Base-by-base conservation (phyloP, 768 basidiomycete genomes). In the Termitomyces eurrhizus region DNA sequence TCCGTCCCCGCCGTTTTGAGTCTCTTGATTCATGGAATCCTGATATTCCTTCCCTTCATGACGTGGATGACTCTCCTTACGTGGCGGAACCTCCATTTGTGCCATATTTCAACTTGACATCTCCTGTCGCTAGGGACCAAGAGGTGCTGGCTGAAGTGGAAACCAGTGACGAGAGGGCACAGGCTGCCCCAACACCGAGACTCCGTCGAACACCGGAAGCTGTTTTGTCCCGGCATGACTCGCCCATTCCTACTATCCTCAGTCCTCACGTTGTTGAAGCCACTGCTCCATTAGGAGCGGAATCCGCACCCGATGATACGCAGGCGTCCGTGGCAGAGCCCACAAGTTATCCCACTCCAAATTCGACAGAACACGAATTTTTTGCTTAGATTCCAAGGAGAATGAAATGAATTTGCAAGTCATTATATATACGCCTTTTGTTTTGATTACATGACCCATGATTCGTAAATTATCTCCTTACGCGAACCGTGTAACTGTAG, bases 141-240 rank as follows among this genome's bases (percentile, higher is more conserved):
- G 64, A 65, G 24, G 62, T 58, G 11, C 59, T 59, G 35, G 53
- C 62, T 9, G 71, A 69, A 21, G 63, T 71, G 2, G 76, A 76
- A 64, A 61, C 67, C 37, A 74, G 67, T 58, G 77, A 78, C 9
- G 75, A 77, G 24, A 61, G 65, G 51, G 64, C 54, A n/a, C 67
- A 58, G 21, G 67, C 69, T 14, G 41, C 37, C 3, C 66, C 69
- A 60, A 70, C 67, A 7, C 85, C 88, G 4, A 81, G 86, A 45
- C 73, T 89, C 46, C 83, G 88, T 52, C 82, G 88, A 3, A 86
- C 88, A 5, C 85, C 87, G 0, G 89, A 90, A 65, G 81, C 83
- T 1, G 71, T 87, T 64, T 67, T 87, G 2, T 71, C 81, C 16
- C 78, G 81, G 35, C 77, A 79, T 63, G 70, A 73, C 16, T 82